Base-by-base conservation (phyloP, 2,329 filamentous ascomycete species). In the Colletotrichum zoysiae region DNA sequence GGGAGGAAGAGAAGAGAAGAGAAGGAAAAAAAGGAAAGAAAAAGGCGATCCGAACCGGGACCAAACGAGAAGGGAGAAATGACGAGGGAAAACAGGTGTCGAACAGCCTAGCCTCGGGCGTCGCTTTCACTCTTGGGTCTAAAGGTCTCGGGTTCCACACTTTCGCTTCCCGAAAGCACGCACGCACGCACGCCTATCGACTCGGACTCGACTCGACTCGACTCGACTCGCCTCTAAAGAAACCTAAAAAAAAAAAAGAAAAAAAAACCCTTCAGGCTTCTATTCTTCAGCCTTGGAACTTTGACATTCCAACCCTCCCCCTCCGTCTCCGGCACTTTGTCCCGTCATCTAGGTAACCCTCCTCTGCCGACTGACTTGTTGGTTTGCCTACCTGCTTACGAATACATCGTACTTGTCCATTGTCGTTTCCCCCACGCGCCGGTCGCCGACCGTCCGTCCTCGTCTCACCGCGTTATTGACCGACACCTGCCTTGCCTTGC, bases 401-500 rank as follows among this genome's bases (percentile, higher is more conserved):
- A n/a, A n/a, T n/a, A n/a, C n/a, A n/a, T n/a, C n/a, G n/a, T n/a
- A 11, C 35, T 16, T 38, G 18, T 35, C n/a, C 33, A 18, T 66
- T 18, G 30, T 48, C 64, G 7, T 33, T 33, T 11, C 20, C 48
- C 61, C 48, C 44, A 61, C 5, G 38, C 46, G 44, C 51, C 61
- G 35, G 60, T 42, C 63, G 53, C 63, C 63, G 33, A 50, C 50
- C 35, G 46, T 62, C 33, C 53, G 5, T 11, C 38, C 11, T 40
- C 61, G 65, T 53, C 61, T 65, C 40, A 57, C 51, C 64, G 58
- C 51, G 62, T 63, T 71, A 18, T 63, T 67, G 64, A 63, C 58
- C 64, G 58, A 68, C 58, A 44, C 44, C 51, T 68, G 30, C 57
- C n/a, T 65, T 50, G 42, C 55, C 30, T 58, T 35, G 38, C 33